Conservation (phyloP, 202 grass and related monocot species). For the Alloteropsis angusta region DNA sequence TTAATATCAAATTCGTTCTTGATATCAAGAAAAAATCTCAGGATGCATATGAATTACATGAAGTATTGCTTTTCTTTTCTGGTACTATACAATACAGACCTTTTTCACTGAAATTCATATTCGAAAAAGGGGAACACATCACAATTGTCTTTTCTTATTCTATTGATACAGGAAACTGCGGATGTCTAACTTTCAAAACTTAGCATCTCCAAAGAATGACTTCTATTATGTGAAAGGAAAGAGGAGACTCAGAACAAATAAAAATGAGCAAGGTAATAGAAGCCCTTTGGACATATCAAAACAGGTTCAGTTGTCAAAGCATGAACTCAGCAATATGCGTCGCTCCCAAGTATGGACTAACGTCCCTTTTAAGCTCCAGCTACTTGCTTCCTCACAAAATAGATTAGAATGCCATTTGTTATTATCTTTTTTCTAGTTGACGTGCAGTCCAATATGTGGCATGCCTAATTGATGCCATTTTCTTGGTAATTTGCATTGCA, state of each 20-base stretch:
- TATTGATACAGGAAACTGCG: constrained; percentile 73
- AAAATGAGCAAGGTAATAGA: constrained; percentile 41
- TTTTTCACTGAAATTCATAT: neutral
- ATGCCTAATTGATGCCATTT: constrained; percentile 15
- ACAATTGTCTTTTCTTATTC: constrained; percentile 1
- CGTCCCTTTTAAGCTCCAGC: constrained; percentile 3
- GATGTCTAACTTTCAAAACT: constrained; percentile 58
- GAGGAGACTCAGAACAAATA: constrained; percentile 59
- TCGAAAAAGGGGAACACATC: neutral
- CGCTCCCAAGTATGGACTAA: constrained; percentile 60
- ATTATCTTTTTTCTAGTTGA: neutral
- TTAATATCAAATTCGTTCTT: neutral
- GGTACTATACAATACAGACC: neutral
- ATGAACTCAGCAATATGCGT: constrained; percentile 77
- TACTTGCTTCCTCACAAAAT: constrained; percentile 9
- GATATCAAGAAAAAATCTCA: neutral
- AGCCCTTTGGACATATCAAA: constrained; percentile 50
- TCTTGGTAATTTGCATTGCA: constrained; percentile 37
- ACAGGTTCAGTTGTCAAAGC: constrained; percentile 71
- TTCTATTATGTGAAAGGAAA: constrained; percentile 58
- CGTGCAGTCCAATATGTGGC: neutral
- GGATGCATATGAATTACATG: neutral
- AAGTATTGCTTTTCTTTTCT: neutral
- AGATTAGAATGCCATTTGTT: neutral
- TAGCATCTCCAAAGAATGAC: constrained; percentile 52